Evolutionary conservation across 306 rosid species (phyloP).

Genomic region (Corylus heterophylla): DNA sequence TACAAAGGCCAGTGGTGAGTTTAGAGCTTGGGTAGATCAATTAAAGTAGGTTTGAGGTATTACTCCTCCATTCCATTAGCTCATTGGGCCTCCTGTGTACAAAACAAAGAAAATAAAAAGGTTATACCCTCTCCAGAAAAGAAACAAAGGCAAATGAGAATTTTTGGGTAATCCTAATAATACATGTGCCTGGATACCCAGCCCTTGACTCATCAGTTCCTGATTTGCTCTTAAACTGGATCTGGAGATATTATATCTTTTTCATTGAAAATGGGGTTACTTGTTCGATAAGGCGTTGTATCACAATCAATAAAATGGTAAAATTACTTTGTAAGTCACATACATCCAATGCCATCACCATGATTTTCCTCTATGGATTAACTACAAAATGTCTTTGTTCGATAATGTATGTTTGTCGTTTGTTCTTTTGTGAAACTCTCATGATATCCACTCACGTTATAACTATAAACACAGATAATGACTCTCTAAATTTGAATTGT

Average conservation of each 20-base stretch:
- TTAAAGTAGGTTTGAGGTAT: no score
- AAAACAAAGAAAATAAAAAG: not conserved
- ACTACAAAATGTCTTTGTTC: not conserved
- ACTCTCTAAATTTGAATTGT: not conserved
- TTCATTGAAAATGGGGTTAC: not conserved
- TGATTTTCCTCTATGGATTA: not conserved
- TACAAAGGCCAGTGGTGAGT: no score
- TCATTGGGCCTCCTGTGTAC: no score
- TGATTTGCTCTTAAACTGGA: not conserved
- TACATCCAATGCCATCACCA: not conserved
- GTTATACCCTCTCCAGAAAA: not conserved
- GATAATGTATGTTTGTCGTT: not conserved
- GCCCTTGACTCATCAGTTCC: not conserved
- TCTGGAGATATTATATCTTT: no score
- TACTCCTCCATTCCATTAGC: no score
- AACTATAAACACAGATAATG: not conserved
- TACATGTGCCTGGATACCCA: not conserved
- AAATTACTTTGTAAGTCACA: not conserved
- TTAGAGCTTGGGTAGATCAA: no score
- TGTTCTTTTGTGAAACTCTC: not conserved
- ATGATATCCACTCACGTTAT: not conserved
- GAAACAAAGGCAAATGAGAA: not conserved
- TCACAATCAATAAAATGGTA: not conserved
- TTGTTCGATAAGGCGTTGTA: not conserved
- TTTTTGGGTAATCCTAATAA: not conserved